Evolutionary conservation across 2,329 filamentous ascomycete species (phyloP).

Genomic region (Trichoderma atrobrunneum): DNA sequence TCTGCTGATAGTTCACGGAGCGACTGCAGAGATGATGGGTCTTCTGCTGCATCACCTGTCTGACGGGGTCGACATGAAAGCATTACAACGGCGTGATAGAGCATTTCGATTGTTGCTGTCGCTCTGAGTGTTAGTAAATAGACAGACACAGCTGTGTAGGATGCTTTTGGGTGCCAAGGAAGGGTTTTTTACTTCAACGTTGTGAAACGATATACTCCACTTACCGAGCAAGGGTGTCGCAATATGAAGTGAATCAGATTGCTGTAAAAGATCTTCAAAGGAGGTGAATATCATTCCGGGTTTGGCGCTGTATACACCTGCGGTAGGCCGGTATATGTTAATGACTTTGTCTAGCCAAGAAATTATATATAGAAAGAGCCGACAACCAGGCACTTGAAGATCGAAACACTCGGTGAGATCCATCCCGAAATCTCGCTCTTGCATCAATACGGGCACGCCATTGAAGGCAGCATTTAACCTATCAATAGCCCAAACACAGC

Average conservation of each 20-base stretch:
- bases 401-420: neutral
- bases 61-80: neutral
- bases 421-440: neutral
- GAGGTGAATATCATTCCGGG: too few relatives aligned
- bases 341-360: too few relatives aligned
- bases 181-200: too few relatives aligned
- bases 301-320: too few relatives aligned
- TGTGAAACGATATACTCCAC: too few relatives aligned
- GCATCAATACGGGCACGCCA: neutral
- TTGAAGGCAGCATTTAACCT: neutral
- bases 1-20: neutral
- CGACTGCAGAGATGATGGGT: neutral
- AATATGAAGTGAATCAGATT: neutral
- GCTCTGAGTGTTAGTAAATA: neutral
- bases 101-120: neutral
- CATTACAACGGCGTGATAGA: neutral
- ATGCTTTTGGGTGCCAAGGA: too few relatives aligned
- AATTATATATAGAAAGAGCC: too few relatives aligned
- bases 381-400: neutral
- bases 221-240: too few relatives aligned
- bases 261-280: neutral
- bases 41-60: neutral
- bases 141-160: neutral
- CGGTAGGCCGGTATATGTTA: too few relatives aligned
- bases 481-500: neutral